Percentiles rank a stretch among this genome's conserved stretches.
phyloP scores from a whole-genome alignment of 2,329 filamentous ascomycete genomes.

The Fragosphaeria purpurea region DNA sequence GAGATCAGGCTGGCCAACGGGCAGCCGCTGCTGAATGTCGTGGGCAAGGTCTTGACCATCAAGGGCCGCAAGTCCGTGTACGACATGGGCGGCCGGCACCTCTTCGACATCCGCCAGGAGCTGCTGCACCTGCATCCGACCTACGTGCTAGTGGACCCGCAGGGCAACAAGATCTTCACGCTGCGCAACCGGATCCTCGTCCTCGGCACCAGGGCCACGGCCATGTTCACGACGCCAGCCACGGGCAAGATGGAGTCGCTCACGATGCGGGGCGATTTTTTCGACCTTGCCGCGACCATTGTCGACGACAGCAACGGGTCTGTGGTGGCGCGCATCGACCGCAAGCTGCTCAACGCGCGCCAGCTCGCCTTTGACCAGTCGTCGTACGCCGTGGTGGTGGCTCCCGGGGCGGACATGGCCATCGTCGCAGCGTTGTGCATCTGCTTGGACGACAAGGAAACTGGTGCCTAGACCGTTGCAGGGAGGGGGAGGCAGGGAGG shows the following conservation, averaged over 20 bases:
- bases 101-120: slow-evolving; percentile 51
- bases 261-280: slow-evolving; percentile 51
- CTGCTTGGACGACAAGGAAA: slow-evolving; percentile 56
- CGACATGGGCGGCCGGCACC: slow-evolving; percentile 41
- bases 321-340: slow-evolving; percentile 47
- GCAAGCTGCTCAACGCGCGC: slow-evolving; percentile 46
- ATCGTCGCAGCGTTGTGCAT: slow-evolving; percentile 58
- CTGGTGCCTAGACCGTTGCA: slow-evolving; percentile 24
- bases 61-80: slow-evolving; percentile 45
- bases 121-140: slow-evolving; percentile 39
- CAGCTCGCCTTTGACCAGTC: slow-evolving; percentile 52
- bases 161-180: slow-evolving; percentile 38
- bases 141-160: slow-evolving; percentile 37
- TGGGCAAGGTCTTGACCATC: slow-evolving; percentile 43
- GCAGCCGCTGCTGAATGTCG: slow-evolving; percentile 42
- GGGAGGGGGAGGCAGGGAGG: no score
- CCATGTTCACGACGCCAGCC: slow-evolving; percentile 42
- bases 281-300: slow-evolving; percentile 49
- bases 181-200: slow-evolving; percentile 48
- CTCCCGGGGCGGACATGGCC: slow-evolving; percentile 55
- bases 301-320: slow-evolving; percentile 37
- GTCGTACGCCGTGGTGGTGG: slow-evolving; percentile 54
- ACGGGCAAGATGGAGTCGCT: slow-evolving; percentile 36
- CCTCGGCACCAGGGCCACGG: slow-evolving; percentile 42
- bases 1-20: slow-evolving; percentile 47